phyloP scores from a whole-genome alignment of 352 stramenopile genomes.

The Pythium phragmiticola region DNA sequence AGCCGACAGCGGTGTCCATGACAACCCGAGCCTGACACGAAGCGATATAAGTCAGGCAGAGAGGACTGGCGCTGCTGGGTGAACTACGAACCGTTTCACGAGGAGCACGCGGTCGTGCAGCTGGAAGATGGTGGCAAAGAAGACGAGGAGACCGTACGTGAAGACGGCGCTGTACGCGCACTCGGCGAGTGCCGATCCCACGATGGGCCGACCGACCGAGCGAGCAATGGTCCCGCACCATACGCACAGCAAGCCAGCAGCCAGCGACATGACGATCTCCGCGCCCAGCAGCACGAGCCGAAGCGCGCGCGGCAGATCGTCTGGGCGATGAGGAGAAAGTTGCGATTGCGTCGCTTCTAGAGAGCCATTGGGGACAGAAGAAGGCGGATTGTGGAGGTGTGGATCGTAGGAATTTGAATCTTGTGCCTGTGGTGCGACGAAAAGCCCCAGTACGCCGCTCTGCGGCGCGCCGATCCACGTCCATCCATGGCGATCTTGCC shows the following conservation, averaged over 20 bases:
- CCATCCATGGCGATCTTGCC: constrained; percentile 14
- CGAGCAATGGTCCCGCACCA: constrained; percentile 22
- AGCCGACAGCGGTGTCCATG: constrained; percentile 9
- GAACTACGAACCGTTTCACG: constrained; percentile 13
- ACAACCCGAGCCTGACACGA: constrained; percentile 9
- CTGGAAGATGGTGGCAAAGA: constrained; percentile 21
- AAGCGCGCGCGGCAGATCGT: constrained; percentile 3
- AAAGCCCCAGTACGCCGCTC: constrained; percentile 22
- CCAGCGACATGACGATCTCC: constrained; percentile 23
- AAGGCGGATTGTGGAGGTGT: not conserved
- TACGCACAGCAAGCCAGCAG: constrained; percentile 16
- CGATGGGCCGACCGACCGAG: not conserved
- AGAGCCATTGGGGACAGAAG: not conserved
- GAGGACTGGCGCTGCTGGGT: not conserved
- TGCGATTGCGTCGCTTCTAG: not conserved
- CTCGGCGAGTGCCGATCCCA: constrained; percentile 1
- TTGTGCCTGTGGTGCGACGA: not conserved
- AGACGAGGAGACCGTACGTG: not conserved
- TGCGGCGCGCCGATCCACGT: constrained; percentile 25
- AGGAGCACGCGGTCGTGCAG: constrained; percentile 10
- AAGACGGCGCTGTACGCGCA: constrained; percentile 12
- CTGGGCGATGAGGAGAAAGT: not conserved
- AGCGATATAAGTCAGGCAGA: not conserved
- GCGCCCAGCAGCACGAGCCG: constrained; percentile 19
- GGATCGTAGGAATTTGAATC: not conserved